These are phyloP conservation scores for Termitomyces sp. DNA, from an alignment of 768 basidiomycete genomes.

Conservation along the genomic window DNA sequence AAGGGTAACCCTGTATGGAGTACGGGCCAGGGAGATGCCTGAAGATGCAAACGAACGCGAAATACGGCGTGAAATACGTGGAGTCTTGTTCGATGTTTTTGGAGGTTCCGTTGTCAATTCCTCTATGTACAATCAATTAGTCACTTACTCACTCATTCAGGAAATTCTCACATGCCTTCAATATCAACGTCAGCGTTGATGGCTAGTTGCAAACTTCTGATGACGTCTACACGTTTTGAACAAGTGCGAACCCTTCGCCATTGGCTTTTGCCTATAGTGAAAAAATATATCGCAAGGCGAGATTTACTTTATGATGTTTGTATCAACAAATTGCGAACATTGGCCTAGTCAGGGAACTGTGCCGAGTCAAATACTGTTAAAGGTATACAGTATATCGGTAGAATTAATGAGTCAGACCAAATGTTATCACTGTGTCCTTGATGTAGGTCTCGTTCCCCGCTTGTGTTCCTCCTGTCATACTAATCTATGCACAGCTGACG, in stretches of 20 bases:
- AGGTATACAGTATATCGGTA: slow-evolving; percentile 50
- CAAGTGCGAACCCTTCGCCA: slow-evolving; percentile 65
- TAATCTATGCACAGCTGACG: slow-evolving; percentile 36
- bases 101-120: slow-evolving; percentile 36
- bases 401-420: slow-evolving; percentile 57
- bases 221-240: slow-evolving; percentile 63
- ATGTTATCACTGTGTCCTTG: slow-evolving; percentile 65
- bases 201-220: slow-evolving; percentile 37
- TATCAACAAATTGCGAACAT: neutral
- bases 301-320: slow-evolving; percentile 3
- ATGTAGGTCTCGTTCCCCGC: slow-evolving; percentile 38
- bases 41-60: slow-evolving; percentile 67
- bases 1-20: slow-evolving; percentile 64
- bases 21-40: slow-evolving; percentile 60
- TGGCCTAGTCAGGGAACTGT: slow-evolving; percentile 17
- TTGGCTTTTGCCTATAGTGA: slow-evolving; percentile 72
- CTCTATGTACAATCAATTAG: neutral
- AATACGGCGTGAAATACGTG: slow-evolving; percentile 66
- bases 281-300: slow-evolving; percentile 48
- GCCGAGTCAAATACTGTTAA: slow-evolving; percentile 32
- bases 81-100: slow-evolving; percentile 62
- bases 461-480: neutral
- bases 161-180: slow-evolving; percentile 18
- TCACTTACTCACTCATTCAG: slow-evolving; percentile 22
- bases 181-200: slow-evolving; percentile 34